Base-by-base conservation (phyloP, 2,329 filamentous ascomycete genomes). In the Colletotrichum truncatum region DNA sequence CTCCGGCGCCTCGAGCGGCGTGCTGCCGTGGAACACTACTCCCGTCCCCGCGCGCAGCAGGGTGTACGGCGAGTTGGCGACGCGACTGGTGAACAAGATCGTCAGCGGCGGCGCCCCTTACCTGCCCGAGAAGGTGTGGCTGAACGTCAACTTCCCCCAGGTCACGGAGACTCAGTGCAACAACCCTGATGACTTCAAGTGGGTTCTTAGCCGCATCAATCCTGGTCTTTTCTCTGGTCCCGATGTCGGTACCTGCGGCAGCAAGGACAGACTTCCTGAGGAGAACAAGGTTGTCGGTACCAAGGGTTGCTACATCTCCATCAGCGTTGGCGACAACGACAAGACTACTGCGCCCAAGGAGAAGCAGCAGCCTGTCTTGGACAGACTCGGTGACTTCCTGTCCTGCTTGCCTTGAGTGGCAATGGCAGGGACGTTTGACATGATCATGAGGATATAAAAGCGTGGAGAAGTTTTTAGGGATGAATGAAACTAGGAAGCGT, bases 81-180 rank as follows among this genome's bases (percentile, higher is more conserved):
- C 84, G 11, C 86, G 84, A 25, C 72, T 93, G 6, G 89, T 87
- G 7, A 77, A 85, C 53, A 79, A 80, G 3, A 71, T 93, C 38
- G 72, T 90, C 26, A 80, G 75, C 2, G 81, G 84, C 0, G 88
- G 88, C 38, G 80, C 80, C 38, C 90, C 91, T 0, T 92, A 90
- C 71, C 80, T 93, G 4, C 89, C 90, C 0, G 70, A 78, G 0
- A 81, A 84, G 46, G 81, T 86, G 91, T 84, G 74, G 78, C 82
- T 93, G 30, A 93, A 92, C 69, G 89, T 93, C 70, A 93, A 93
- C 70, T 92, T 93, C 77, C 91, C 91, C 71, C 73, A 75, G 3
- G 46, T 67, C 5, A 45, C 58, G 3, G 45, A 60, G 21, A 85
- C 88, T 10, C 1, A 36, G 54, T 92, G 90, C 77, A 81, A 78